Conservation (phyloP, 1,284 basidiomycete genomes). For the Ceratobasidium sp. region DNA sequence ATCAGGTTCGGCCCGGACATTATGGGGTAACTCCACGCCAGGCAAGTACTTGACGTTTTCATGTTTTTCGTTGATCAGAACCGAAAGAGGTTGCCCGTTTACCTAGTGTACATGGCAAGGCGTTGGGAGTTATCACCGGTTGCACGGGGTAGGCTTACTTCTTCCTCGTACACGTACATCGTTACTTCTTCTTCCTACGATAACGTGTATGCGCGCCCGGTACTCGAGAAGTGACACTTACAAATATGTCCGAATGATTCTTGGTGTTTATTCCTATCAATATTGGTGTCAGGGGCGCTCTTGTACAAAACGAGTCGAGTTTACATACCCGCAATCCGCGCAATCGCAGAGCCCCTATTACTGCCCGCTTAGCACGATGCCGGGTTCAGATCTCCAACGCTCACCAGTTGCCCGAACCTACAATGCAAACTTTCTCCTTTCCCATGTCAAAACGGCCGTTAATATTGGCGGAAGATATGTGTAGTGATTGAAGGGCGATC, state of each 20-base stretch:
- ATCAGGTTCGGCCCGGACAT: conserved; percentile 59
- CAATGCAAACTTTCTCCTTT: conserved; percentile 61
- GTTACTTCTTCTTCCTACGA: conserved; percentile 54
- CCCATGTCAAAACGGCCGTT: neutral
- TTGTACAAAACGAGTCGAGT: conserved; percentile 12
- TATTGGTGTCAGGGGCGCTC: neutral
- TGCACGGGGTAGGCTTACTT: conserved; percentile 49
- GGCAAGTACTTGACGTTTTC: conserved; percentile 63
- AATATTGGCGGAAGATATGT: neutral
- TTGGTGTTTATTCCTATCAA: conserved; percentile 56
- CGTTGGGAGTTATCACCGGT: neutral
- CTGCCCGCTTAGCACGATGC: neutral
- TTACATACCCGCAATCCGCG: conserved; percentile 57
- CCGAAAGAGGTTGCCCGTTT: conserved; percentile 59
- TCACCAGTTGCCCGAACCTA: conserved; percentile 55
- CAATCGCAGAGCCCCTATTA: conserved; percentile 62
- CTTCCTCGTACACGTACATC: conserved; percentile 61
- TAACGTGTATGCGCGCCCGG: conserved; percentile 16
- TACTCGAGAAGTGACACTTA: neutral
- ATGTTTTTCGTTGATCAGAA: conserved; percentile 62
- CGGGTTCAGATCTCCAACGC: neutral
- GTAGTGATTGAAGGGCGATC: no score
- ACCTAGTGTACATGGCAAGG: conserved; percentile 50
- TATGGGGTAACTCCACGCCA: conserved; percentile 58
- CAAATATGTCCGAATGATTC: conserved; percentile 55